Evolutionary conservation across 306 rosid species (phyloP).

Genomic region (Pyrus communis): DNA sequence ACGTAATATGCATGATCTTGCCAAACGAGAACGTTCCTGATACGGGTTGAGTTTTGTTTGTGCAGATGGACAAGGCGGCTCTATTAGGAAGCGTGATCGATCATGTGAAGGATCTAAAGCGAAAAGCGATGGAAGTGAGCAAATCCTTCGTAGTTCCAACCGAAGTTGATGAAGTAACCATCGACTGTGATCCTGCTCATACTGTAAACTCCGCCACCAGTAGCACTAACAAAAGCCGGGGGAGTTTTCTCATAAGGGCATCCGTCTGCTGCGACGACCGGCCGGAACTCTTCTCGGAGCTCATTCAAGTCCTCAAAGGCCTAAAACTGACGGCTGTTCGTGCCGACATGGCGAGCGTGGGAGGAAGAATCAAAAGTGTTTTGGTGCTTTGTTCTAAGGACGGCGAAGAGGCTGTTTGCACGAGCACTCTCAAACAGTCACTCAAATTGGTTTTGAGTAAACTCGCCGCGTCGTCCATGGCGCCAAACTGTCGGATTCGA

Average conservation of each 20-base stretch:
- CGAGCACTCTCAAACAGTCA: slow-evolving; percentile 59
- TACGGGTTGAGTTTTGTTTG: not conserved
- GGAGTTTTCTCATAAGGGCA: slow-evolving; percentile 46
- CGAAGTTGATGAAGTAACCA: slow-evolving; percentile 68
- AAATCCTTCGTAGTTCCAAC: slow-evolving; percentile 57
- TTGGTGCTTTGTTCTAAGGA: slow-evolving; percentile 68
- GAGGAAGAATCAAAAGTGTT: slow-evolving; percentile 78
- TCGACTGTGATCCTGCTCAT: slow-evolving; percentile 35
- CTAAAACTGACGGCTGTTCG: slow-evolving; percentile 58
- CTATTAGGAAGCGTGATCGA: slow-evolving; percentile 85
- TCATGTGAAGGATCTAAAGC: slow-evolving; percentile 79
- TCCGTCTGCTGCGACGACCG: slow-evolving; percentile 89
- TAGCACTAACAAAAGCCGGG: slow-evolving; percentile 3
- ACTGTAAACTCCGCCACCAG: slow-evolving; percentile 17
- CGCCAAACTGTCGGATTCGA: slow-evolving; percentile 51
- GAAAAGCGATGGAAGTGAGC: slow-evolving; percentile 71
- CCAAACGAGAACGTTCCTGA: not conserved
- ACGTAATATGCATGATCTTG: not conserved
- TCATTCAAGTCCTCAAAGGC: slow-evolving; percentile 65
- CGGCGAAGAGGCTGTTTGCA: slow-evolving; percentile 43
- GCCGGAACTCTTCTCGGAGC: slow-evolving; percentile 81
- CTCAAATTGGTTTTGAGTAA: slow-evolving; percentile 57
- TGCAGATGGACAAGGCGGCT: slow-evolving; percentile 97
- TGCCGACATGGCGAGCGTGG: slow-evolving; percentile 80
- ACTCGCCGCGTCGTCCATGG: slow-evolving; percentile 47